Conservation (phyloP, 495 filamentous ascomycete genomes). For the Cercophora scortea region DNA sequence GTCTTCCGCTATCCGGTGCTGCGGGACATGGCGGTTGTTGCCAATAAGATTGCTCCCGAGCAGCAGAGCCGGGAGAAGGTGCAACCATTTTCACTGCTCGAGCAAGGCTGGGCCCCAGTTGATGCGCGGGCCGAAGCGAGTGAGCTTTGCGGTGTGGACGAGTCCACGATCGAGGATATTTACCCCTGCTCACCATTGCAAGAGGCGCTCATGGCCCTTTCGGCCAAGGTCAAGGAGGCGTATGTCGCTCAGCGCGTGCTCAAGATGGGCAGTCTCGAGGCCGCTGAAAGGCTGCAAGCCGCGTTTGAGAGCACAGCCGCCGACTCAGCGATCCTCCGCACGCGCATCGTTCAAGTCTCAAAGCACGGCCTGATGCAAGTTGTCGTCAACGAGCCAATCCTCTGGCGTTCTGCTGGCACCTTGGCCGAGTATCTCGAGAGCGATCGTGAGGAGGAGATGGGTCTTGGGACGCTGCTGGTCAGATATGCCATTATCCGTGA, state of each 20-base stretch:
- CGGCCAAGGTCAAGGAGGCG: constrained; percentile 45
- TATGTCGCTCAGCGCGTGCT: constrained; percentile 49
- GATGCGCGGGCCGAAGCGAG: constrained; percentile 19
- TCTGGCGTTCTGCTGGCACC: constrained; percentile 35
- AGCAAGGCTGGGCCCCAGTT: constrained; percentile 15
- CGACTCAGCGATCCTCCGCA: constrained; percentile 49
- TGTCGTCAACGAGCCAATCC: constrained; percentile 42
- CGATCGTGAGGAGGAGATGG: constrained; percentile 37
- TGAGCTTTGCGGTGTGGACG: constrained; percentile 18
- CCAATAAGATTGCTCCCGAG: not conserved
- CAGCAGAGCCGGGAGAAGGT: not conserved
- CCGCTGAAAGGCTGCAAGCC: constrained; percentile 30
- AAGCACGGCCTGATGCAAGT: constrained; percentile 51
- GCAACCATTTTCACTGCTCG: constrained; percentile 25
- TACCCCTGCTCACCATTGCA: constrained; percentile 68
- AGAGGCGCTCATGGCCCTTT: constrained; percentile 59
- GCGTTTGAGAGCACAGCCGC: constrained; percentile 43
- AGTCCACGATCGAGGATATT: constrained; percentile 44
- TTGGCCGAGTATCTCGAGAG: constrained; percentile 39
- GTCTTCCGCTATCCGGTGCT: constrained; percentile 36
- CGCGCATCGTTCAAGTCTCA: constrained; percentile 48
- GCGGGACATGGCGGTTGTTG: constrained; percentile 27
- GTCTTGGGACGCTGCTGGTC: constrained; percentile 46
- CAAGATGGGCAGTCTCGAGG: constrained; percentile 21
- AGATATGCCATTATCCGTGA: constrained; percentile 45